Evolutionary conservation across 345 rosid genomes (phyloP), one percentile per base, ranked within the genome.

Genomic region (Garcia nutans): DNA sequence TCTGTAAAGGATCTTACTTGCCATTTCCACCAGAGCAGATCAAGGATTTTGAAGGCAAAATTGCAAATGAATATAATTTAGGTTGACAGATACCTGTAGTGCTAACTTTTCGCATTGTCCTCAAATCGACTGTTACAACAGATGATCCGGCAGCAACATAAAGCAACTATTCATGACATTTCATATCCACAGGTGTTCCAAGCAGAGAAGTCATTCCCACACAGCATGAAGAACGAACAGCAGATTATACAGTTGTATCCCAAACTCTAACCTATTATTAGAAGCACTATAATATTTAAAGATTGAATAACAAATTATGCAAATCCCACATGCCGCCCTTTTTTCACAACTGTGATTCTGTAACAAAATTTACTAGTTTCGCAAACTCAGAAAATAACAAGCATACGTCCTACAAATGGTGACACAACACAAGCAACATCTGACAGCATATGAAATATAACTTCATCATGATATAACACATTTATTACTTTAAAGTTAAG

Each of bases 81-180:
- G 88, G 79, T 55, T 71, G 79, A 71, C 54, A 55, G 64, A 76
- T 55, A 66, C 88, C 88, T 9, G 77, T 72, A 72, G 82, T 77
- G 69, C 50, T 66, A 59, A 85, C 93, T 82, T 81, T 88, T 73
- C 75, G 85, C 93, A 89, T 88, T 67, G 92, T 88, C 83, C 96
- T 89, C 68, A 91, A 77, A 84, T 91, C 93, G 68, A 91, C 75
- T 49, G 82, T 54, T 22, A 75, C 75, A 63, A 89, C 90, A 70
- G 87, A 83, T 65, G 84, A 83, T 74, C 93, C 89, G 47, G 93
- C 81, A 62, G 93, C 96, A 82, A 91, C 78, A 80, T 88, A 89
- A 28, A 91, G 86, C 77, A 89, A 76, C 0, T 89, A 82, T 69
- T 87, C 96, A 71, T 84, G 82, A 81, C 93, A 88, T 76, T 80